phyloP scores from a whole-genome alignment of 2,329 filamentous ascomycete genomes.

The Penicillium verrucosum region DNA sequence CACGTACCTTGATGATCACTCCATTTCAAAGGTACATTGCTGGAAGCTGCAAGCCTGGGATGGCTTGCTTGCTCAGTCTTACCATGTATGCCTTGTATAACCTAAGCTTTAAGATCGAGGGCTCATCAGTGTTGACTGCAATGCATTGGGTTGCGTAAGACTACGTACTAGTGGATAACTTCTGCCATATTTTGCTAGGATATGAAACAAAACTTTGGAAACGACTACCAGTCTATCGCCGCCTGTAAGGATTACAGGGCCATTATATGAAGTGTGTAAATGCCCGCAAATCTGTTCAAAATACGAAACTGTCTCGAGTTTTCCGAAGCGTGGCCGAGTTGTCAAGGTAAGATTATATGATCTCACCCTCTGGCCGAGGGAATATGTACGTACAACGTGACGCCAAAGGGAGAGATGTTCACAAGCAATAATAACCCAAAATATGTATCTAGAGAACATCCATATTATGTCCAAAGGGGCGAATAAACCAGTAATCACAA shows the following conservation, averaged over 20 bases:
- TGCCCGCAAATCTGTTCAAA: not conserved
- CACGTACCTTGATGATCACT: slow-evolving; percentile 15
- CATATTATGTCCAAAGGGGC: slow-evolving; percentile 17
- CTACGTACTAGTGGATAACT: not conserved
- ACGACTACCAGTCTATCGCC: not conserved
- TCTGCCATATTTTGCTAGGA: not conserved
- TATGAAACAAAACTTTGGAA: not conserved
- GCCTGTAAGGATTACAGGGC: not conserved
- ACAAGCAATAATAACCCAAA: not conserved
- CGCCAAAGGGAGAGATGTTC: not conserved
- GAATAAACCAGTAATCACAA: slow-evolving; percentile 7
- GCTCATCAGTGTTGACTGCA: not conserved
- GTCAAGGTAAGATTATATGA: no score
- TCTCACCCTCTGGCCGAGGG: not conserved
- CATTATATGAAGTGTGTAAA: not conserved
- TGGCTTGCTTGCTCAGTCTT: not conserved
- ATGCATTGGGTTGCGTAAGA: not conserved
- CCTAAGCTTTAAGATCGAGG: not conserved
- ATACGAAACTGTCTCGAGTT: not conserved
- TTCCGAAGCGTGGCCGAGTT: not conserved
- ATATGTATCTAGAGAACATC: not conserved
- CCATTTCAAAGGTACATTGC: not conserved
- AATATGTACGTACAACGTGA: not conserved
- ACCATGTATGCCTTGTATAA: not conserved
- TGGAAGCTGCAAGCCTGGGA: not conserved